These are phyloP conservation scores for Fraxinus ornus DNA, from an alignment of 305 asterid genomes.

Conservation along the genomic window DNA sequence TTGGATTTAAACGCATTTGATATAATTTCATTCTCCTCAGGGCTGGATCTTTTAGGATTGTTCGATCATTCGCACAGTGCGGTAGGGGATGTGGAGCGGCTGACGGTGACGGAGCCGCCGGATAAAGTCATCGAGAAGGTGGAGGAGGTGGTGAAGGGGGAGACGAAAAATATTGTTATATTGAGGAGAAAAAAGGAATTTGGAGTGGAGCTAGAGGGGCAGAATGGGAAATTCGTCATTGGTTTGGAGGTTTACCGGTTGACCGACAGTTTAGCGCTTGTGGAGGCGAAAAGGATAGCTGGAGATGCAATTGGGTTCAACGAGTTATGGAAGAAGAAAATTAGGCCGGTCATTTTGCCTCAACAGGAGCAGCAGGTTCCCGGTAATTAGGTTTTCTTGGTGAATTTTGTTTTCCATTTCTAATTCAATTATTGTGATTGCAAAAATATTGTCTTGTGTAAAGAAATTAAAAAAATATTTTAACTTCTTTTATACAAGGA, in stretches of 20 bases:
- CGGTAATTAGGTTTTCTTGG: conserved; percentile 25
- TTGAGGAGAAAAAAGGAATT: conserved; percentile 51
- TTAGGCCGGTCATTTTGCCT: conserved; percentile 46
- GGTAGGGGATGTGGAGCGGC: conserved; percentile 49
- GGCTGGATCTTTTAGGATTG: conserved; percentile 63
- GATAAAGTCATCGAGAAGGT: conserved; percentile 53
- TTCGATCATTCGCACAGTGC: conserved; percentile 37
- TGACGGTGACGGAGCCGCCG: conserved; percentile 57
- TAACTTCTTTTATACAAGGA: not conserved
- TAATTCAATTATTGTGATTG: not conserved
- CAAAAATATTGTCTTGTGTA: not conserved
- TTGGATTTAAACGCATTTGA: conserved; percentile 68
- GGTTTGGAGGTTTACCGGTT: conserved; percentile 46
- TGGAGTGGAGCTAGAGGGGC: conserved; percentile 62
- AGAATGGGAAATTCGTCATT: conserved; percentile 51
- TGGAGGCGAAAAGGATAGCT: conserved; percentile 51
- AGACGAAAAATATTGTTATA: conserved; percentile 31
- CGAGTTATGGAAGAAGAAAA: conserved; percentile 53
- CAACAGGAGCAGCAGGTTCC: conserved; percentile 25
- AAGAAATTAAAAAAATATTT: not conserved
- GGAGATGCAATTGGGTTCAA: conserved; percentile 49
- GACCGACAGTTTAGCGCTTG: conserved; percentile 52
- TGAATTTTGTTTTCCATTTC: conserved; percentile 13
- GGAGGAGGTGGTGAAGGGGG: conserved; percentile 48
- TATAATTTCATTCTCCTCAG: conserved; percentile 67